Evolutionary conservation across 495 filamentous ascomycete species (phyloP).

Genomic region (Neurospora intermedia): DNA sequence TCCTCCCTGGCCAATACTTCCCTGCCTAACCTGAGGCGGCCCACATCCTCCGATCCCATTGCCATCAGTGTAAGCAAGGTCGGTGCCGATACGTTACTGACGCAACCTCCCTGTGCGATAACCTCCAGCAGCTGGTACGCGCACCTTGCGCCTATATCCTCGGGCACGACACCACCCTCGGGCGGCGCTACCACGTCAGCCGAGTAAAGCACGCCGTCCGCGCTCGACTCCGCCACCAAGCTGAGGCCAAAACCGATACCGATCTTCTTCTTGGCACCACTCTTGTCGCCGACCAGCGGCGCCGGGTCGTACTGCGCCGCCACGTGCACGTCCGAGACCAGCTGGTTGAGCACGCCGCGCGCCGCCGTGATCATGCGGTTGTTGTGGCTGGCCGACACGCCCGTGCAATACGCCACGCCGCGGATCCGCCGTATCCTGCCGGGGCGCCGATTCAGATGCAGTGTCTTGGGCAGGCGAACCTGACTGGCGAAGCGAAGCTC

Average conservation of each 20-base stretch:
- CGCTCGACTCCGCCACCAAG: constrained; percentile 82
- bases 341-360: constrained; percentile 73
- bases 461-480: constrained; percentile 81
- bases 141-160: constrained; percentile 80
- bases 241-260: constrained; percentile 81
- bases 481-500: constrained; percentile 88
- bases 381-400: constrained; percentile 84
- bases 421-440: constrained; percentile 82
- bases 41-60: constrained; percentile 69
- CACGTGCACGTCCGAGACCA: constrained; percentile 78
- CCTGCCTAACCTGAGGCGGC: constrained; percentile 48
- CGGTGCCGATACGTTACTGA: constrained; percentile 53
- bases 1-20: constrained; percentile 73
- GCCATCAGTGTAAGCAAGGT: constrained; percentile 85
- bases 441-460: constrained; percentile 72
- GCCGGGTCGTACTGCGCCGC: constrained; percentile 57
- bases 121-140: constrained; percentile 83
- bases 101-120: constrained; percentile 72
- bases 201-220: constrained; percentile 66
- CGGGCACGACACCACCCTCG: constrained; percentile 68
- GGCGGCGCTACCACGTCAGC: constrained; percentile 79
- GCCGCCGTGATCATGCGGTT: constrained; percentile 88
- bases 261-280: constrained; percentile 41
- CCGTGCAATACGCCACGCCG: constrained; percentile 86
- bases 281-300: constrained; percentile 53